Percentiles rank a stretch among this genome's conserved stretches.
phyloP scores from a whole-genome alignment of 2,329 filamentous ascomycete genomes.

The Paecilomyces sp. region DNA sequence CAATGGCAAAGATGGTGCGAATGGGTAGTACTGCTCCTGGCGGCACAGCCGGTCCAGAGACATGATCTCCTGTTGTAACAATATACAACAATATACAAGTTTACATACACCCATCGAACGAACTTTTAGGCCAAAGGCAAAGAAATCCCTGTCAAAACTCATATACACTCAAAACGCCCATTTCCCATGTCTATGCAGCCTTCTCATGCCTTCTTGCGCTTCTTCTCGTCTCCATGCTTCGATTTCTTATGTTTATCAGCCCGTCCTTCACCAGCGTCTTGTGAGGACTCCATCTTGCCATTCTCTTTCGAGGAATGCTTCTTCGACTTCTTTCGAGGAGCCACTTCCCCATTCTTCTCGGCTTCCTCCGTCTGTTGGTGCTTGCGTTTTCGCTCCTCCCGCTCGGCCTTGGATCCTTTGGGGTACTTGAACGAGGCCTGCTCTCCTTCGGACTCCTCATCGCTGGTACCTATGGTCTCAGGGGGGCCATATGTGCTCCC shows the following conservation, averaged over 20 bases:
- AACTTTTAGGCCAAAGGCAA: neutral
- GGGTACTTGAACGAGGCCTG: constrained; percentile 24
- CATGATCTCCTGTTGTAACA: neutral
- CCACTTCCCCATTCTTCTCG: constrained; percentile 12
- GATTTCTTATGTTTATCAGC: constrained; percentile 22
- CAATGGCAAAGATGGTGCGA: neutral
- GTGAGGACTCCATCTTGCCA: constrained; percentile 2
- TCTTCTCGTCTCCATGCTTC: constrained; percentile 28
- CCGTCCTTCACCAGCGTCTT: constrained; percentile 28
- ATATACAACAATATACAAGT: neutral
- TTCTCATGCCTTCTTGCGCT: constrained; percentile 27
- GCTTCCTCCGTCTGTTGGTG: constrained; percentile 24
- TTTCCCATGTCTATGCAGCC: neutral
- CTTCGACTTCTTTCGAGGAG: constrained; percentile 34
- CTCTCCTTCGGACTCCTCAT: constrained; percentile 30
- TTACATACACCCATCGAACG: neutral
- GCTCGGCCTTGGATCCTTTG: constrained; percentile 14
- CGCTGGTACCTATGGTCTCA: constrained; percentile 29
- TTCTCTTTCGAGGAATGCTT: constrained; percentile 20
- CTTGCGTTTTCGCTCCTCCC: constrained; percentile 32
- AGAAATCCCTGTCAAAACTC: neutral
- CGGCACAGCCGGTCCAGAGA: neutral
- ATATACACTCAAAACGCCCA: neutral
- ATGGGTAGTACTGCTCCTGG: neutral
- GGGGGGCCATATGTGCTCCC: constrained; percentile 25